Conservation (phyloP, 345 rosid genomes). For the rapeseed (Brassica napus) region Da-Ae NC_063443.1:10101001-10101500, state of each 20-base stretch:
- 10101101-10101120: constrained; percentile 76
- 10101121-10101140: constrained; percentile 73
- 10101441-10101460: constrained; percentile 30
- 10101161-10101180: constrained; percentile 45
- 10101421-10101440: not conserved
- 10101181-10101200: constrained; percentile 42
- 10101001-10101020: constrained; percentile 56
- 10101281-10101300: not conserved
- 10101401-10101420: constrained; percentile 5
- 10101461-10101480: constrained; percentile 11
- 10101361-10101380: not conserved
- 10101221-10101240: constrained; percentile 20
- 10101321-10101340: constrained; percentile 16
- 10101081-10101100: constrained; percentile 68
- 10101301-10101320: not conserved
- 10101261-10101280: not conserved
- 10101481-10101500: not conserved
- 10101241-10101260: not conserved
- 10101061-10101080: constrained; percentile 82
- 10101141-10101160: constrained; percentile 70
- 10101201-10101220: constrained; percentile 19
- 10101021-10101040: constrained; percentile 96
- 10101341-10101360: not conserved
- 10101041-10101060: constrained; percentile 92
- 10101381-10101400: not conserved